Percentiles rank a stretch among this genome's conserved stretches.
These are phyloP conservation scores for Trichoderma gracile DNA, from an alignment of 2,329 filamentous ascomycete genomes.

Conservation along the genomic window DNA sequence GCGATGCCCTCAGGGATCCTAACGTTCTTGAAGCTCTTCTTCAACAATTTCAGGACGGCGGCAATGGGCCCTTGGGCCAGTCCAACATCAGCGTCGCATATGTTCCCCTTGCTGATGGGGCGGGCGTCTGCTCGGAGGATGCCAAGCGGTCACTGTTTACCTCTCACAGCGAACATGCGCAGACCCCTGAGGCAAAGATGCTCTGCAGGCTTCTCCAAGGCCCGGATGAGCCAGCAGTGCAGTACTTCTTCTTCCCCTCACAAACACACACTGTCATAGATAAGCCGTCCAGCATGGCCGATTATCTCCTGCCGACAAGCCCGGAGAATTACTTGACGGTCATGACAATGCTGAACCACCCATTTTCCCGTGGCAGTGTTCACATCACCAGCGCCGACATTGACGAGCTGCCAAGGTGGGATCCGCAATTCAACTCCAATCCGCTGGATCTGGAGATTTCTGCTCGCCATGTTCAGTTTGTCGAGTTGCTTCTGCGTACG, in stretches of 20 bases:
- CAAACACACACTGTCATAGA: slow-evolving; percentile 35
- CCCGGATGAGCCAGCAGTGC: slow-evolving; percentile 35
- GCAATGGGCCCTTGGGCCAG: slow-evolving; percentile 35
- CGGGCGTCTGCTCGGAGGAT: slow-evolving; percentile 10
- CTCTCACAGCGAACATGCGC: slow-evolving; percentile 1
- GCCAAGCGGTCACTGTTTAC: slow-evolving; percentile 12
- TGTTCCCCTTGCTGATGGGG: slow-evolving; percentile 10
- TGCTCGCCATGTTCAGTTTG: slow-evolving; percentile 46
- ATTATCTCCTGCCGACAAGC: slow-evolving; percentile 26
- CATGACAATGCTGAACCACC: slow-evolving; percentile 59
- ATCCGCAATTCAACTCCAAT: slow-evolving; percentile 39
- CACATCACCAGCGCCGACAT: slow-evolving; percentile 53
- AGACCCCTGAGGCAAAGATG: slow-evolving; percentile 11
- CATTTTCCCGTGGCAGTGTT: slow-evolving; percentile 59
- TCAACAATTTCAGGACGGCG: slow-evolving; percentile 39
- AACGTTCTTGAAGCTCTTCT: slow-evolving; percentile 34
- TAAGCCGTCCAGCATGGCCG: slow-evolving; percentile 28
- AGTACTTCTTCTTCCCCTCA: slow-evolving; percentile 38
- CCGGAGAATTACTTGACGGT: slow-evolving; percentile 54
- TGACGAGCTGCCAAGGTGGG: slow-evolving; percentile 42
- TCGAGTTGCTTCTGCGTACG: slow-evolving; percentile 41
- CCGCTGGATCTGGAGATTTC: slow-evolving; percentile 59
- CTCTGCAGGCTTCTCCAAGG: slow-evolving; percentile 31
- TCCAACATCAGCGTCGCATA: slow-evolving; percentile 21
- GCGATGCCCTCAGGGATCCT: slow-evolving; percentile 39